Evolutionary conservation across 2,329 filamentous ascomycete species (phyloP), one percentile per base, ranked within the genome.

Genomic region (Septoria linicola): DNA sequence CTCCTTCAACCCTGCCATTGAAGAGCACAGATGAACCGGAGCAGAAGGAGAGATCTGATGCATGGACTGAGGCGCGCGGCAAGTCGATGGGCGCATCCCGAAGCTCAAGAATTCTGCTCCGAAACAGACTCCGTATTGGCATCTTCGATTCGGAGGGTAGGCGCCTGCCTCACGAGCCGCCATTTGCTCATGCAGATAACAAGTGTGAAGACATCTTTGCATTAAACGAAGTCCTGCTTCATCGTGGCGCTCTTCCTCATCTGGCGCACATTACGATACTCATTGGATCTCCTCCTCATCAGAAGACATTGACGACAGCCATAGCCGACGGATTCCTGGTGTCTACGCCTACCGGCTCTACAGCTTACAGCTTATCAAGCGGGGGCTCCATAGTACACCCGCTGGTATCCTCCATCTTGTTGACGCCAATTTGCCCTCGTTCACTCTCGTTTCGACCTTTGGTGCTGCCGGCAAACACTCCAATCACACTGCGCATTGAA

Each of bases 241-340:
- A 99, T 70, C 84, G 93, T 17, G 93, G 93, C 34, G 85, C 87
- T 27, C 85, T 92, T 57, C 89, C 93, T 0, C 92, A 97, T 69
- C 80, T 99, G 4, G 89, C 90, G 31, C 85, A 96, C 59, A 88
- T 99, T 60, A 89, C 95, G 65, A 88, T 99, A 36, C 93, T 84
- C 64, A 86, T 97, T 53, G 91, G 91, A 62, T 59, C 63, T 1
- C 64, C 63, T 8, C 60, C 60, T 3, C 54, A 67, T 40, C 87
- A 88, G 27, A 84, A 89, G 48, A 95, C 93, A 63, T 76, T 99
- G 39, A 99, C 93, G 1, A 90, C 96, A 68, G 92, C 89, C 1
- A 91, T 95, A 10, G 92, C 91, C 1, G 93, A 99, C 68, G 93
- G 93, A 43, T 95, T 99, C 70, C 86, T 97, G 37, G 84, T 97